Evolutionary conservation across 306 rosid species (phyloP).

Genomic region (Neltuma alba): DNA sequence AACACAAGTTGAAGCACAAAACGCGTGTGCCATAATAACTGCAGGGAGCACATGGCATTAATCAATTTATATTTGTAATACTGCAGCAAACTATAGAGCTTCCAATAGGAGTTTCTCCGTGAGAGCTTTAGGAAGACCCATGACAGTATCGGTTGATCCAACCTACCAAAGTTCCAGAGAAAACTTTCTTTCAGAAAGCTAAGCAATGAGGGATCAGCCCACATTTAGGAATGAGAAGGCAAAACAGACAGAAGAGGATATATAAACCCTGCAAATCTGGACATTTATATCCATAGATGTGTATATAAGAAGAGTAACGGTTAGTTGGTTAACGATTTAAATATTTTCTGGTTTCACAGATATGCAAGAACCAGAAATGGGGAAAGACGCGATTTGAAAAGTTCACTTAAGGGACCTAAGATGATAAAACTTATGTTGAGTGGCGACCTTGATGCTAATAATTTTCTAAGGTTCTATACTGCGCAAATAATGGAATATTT

Average conservation of each 20-base stretch:
- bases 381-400: not conserved
- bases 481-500: not conserved
- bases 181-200: slow-evolving; percentile 25
- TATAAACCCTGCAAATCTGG: slow-evolving; percentile 4
- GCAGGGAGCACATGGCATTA: slow-evolving; percentile 3
- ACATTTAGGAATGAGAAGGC: not conserved
- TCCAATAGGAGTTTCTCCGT: slow-evolving; percentile 73
- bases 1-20: slow-evolving; percentile 16
- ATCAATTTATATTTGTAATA: slow-evolving; percentile 1
- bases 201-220: not conserved
- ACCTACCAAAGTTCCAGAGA: slow-evolving; percentile 51
- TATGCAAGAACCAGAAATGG: not conserved
- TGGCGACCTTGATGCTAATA: not conserved
- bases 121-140: slow-evolving; percentile 92
- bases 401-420: slow-evolving; percentile 5
- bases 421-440: not conserved
- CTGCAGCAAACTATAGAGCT: slow-evolving; percentile 52
- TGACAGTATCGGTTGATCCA: slow-evolving; percentile 80
- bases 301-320: slow-evolving; percentile 1
- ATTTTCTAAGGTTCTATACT: not conserved
- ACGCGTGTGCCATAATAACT: slow-evolving; percentile 2
- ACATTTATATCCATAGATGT: not conserved
- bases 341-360: slow-evolving; percentile 13
- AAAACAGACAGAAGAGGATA: not conserved
- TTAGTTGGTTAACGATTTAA: not conserved